These are phyloP conservation scores for Termitomyces sp. DNA, from an alignment of 768 basidiomycete genomes.

Conservation along the genomic window DNA sequence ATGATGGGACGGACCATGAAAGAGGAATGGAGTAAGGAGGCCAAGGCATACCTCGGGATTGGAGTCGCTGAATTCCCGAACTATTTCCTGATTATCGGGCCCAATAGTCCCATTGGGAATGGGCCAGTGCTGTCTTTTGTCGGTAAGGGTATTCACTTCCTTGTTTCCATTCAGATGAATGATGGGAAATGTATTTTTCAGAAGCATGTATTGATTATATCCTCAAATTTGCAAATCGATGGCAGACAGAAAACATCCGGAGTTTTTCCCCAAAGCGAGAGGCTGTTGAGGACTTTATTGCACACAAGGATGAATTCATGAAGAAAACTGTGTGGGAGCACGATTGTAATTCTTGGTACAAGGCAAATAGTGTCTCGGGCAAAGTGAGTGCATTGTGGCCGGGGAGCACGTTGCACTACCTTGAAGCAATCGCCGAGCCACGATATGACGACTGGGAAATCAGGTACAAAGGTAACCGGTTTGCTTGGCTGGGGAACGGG, in stretches of 20 bases:
- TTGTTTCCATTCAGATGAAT: background rate
- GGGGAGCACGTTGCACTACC: slow-evolving; percentile 31
- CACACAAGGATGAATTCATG: slow-evolving; percentile 28
- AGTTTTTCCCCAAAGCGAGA: slow-evolving; percentile 29
- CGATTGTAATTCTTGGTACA: slow-evolving; percentile 31
- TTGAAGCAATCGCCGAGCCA: slow-evolving; percentile 26
- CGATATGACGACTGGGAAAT: slow-evolving; percentile 33
- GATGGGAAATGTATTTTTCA: background rate
- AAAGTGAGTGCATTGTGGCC: slow-evolving; percentile 30
- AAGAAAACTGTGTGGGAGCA: slow-evolving; percentile 26
- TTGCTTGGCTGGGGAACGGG: slow-evolving; percentile 29
- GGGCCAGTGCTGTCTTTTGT: slow-evolving; percentile 26
- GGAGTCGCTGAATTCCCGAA: slow-evolving; percentile 28
- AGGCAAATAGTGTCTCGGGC: slow-evolving; percentile 20
- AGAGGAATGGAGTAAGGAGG: slow-evolving; percentile 28
- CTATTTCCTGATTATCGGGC: slow-evolving; percentile 27
- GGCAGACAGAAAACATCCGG: slow-evolving; percentile 31
- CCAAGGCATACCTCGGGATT: slow-evolving; percentile 26
- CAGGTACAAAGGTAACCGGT: slow-evolving; percentile 28
- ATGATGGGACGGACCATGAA: slow-evolving; percentile 19
- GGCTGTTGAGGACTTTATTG: slow-evolving; percentile 28
- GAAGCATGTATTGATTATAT: slow-evolving; percentile 30
- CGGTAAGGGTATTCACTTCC: slow-evolving; percentile 16
- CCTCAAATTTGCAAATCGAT: slow-evolving; percentile 27
- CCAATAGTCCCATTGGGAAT: slow-evolving; percentile 30